Conservation (phyloP, 2,329 filamentous ascomycete species). For the Cladosporium austrohemisphaericum region DNA sequence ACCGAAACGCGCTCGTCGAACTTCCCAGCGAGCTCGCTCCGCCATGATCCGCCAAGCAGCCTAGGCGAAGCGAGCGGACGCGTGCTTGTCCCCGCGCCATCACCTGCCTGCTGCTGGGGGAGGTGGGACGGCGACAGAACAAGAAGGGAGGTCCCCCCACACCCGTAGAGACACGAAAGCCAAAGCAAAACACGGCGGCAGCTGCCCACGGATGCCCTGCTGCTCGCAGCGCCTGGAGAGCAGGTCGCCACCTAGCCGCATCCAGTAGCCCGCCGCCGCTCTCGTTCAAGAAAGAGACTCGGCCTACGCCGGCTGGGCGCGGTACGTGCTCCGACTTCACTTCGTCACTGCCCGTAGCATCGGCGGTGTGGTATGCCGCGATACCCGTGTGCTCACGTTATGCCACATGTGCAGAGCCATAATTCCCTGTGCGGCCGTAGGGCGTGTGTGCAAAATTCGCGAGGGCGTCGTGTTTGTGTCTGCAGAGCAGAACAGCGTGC, state of each 20-base stretch:
- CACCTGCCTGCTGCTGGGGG: not conserved
- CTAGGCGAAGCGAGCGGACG: conserved; percentile 1
- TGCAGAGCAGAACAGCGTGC: not conserved
- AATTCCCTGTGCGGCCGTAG: not conserved
- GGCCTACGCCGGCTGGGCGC: conserved; percentile 10
- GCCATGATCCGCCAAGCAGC: conserved; percentile 1
- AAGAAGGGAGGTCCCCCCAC: not conserved
- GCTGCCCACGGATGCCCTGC: conserved; percentile 6
- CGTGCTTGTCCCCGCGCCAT: conserved; percentile 11
- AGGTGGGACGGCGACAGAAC: not conserved
- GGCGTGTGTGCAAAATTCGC: not conserved
- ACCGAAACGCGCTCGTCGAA: not conserved
- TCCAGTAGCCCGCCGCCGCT: conserved; percentile 2
- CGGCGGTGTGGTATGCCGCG: conserved; percentile 12
- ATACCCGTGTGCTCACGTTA: not conserved
- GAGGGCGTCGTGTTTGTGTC: no score
- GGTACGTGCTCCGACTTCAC: conserved; percentile 14
- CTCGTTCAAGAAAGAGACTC: not conserved
- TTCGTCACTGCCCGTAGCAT: conserved; percentile 11
- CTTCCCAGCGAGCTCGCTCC: conserved; percentile 1
- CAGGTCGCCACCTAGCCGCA: conserved; percentile 4
- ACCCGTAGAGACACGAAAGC: not conserved
- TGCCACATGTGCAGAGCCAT: conserved; percentile 6
- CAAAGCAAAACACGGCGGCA: conserved; percentile 3
- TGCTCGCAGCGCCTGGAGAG: conserved; percentile 5